phyloP scores from a whole-genome alignment of 2,329 filamentous ascomycete species.

The Stagonosporopsis rhizophila region DNA sequence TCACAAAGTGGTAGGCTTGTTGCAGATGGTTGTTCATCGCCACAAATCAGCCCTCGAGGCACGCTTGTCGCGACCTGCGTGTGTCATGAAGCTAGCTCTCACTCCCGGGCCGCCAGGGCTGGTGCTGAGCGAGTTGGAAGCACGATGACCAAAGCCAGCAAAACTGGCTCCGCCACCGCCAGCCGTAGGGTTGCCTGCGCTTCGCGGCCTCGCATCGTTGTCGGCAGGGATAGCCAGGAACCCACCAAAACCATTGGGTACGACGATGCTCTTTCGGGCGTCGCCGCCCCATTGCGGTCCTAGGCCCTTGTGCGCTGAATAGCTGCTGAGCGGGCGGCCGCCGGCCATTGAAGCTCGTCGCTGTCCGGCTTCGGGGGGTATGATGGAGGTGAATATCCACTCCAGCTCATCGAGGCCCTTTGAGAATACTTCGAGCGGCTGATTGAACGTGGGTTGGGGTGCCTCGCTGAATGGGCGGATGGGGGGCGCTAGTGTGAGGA shows the following conservation, averaged over 20 bases:
- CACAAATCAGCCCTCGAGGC: conserved; percentile 46
- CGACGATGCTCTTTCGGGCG: conserved; percentile 67
- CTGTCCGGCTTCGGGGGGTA: conserved; percentile 56
- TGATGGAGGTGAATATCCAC: conserved; percentile 70
- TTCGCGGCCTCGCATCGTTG: conserved; percentile 41
- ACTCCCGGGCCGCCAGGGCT: conserved; percentile 26
- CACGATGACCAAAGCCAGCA: conserved; percentile 25
- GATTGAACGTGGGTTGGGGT: conserved; percentile 55
- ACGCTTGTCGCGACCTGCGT: conserved; percentile 42
- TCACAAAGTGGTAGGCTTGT: background rate
- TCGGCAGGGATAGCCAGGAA: conserved; percentile 67
- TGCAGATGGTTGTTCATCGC: conserved; percentile 31
- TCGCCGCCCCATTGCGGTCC: conserved; percentile 67
- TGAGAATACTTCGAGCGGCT: conserved; percentile 68
- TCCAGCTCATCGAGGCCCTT: conserved; percentile 72
- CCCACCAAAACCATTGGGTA: conserved; percentile 71
- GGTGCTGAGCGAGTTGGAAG: conserved; percentile 36
- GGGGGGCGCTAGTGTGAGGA: conserved; percentile 75
- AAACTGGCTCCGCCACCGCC: conserved; percentile 27
- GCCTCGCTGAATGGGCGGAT: conserved; percentile 59
- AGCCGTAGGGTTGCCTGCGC: conserved; percentile 40
- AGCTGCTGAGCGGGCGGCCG: conserved; percentile 55
- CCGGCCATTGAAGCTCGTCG: conserved; percentile 50
- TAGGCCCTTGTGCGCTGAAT: conserved; percentile 55
- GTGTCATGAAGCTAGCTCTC: conserved; percentile 43